Percentiles rank a stretch among this genome's conserved stretches.
These are phyloP conservation scores for Cutaneotrichosporon sp. DNA, from an alignment of 1,284 basidiomycete genomes.

Conservation along the genomic window DNA sequence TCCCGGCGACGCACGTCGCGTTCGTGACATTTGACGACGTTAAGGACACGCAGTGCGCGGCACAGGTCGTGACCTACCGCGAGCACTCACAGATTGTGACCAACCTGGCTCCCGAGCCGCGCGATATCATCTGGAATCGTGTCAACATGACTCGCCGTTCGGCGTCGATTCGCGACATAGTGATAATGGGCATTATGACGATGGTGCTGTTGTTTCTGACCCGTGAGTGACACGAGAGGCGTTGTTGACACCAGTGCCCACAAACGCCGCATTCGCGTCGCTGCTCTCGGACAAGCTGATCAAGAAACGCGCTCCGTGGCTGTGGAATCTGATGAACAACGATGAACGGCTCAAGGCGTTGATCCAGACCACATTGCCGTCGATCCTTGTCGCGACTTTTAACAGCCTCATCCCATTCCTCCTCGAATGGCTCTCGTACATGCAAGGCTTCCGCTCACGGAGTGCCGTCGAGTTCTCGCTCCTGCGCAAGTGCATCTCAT, in stretches of 20 bases:
- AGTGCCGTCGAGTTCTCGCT: slow-evolving; percentile 92
- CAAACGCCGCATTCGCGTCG: slow-evolving; percentile 15
- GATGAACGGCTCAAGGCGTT: slow-evolving; percentile 78
- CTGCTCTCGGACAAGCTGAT: slow-evolving; percentile 89
- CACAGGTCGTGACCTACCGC: slow-evolving; percentile 78
- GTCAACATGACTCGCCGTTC: slow-evolving; percentile 66
- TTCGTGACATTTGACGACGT: slow-evolving; percentile 98
- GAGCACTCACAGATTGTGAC: slow-evolving; percentile 67
- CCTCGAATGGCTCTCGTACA: slow-evolving; percentile 78
- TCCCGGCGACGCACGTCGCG: slow-evolving; percentile 75
- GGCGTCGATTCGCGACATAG: slow-evolving; percentile 63
- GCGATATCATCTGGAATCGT: slow-evolving; percentile 93
- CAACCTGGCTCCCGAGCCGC: slow-evolving; percentile 82
- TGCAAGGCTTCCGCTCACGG: slow-evolving; percentile 82
- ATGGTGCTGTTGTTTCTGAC: slow-evolving; percentile 80
- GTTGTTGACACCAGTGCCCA: slow-evolving; percentile 7
- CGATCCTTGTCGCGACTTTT: slow-evolving; percentile 81
- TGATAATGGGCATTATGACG: slow-evolving; percentile 68
- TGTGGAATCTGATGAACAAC: slow-evolving; percentile 69
- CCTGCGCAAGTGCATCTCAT: slow-evolving; percentile 72
- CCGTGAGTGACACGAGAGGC: slow-evolving; percentile 34
- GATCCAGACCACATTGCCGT: slow-evolving; percentile 89
- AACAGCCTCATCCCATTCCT: slow-evolving; percentile 88
- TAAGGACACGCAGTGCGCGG: slow-evolving; percentile 87
- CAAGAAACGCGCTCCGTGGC: slow-evolving; percentile 81